Conservation (phyloP, 2,329 filamentous ascomycete genomes). For the Paramyrothecium sp. region DNA sequence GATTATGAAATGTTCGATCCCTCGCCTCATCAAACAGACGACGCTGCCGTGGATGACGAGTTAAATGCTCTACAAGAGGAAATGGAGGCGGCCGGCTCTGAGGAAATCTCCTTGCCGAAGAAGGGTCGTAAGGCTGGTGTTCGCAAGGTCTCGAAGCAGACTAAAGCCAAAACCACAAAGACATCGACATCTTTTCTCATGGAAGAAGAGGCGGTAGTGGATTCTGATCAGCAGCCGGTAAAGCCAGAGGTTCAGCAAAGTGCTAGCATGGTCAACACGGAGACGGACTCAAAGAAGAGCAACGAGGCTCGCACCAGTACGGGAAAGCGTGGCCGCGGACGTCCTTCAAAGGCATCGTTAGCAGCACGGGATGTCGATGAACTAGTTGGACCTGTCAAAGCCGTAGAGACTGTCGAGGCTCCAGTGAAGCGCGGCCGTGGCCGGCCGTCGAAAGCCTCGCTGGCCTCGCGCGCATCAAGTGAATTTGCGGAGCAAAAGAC, state of each 20-base stretch:
- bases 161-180: constrained; percentile 43
- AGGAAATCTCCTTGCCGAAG: constrained; percentile 47
- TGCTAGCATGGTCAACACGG: constrained; percentile 38
- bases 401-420: constrained; percentile 9
- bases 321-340: constrained; percentile 23
- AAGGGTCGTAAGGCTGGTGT: constrained; percentile 53
- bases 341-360: constrained; percentile 26
- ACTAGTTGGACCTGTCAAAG: constrained; percentile 18
- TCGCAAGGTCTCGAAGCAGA: constrained; percentile 52
- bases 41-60: constrained; percentile 50
- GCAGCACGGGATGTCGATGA: constrained; percentile 21
- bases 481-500: constrained; percentile 16
- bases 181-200: constrained; percentile 23
- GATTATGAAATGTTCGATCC: constrained; percentile 55
- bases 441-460: constrained; percentile 28
- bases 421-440: constrained; percentile 27
- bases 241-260: constrained; percentile 27
- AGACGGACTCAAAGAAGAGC: constrained; percentile 38
- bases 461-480: constrained; percentile 19
- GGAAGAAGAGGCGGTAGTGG: constrained; percentile 14
- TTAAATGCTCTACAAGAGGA: constrained; percentile 48
- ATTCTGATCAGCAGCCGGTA: constrained; percentile 8
- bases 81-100: constrained; percentile 38
- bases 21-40: constrained; percentile 39
- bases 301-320: constrained; percentile 12